Base-by-base conservation (phyloP, 208 protist genomes). In the Wallacemonas sp. region DNA sequence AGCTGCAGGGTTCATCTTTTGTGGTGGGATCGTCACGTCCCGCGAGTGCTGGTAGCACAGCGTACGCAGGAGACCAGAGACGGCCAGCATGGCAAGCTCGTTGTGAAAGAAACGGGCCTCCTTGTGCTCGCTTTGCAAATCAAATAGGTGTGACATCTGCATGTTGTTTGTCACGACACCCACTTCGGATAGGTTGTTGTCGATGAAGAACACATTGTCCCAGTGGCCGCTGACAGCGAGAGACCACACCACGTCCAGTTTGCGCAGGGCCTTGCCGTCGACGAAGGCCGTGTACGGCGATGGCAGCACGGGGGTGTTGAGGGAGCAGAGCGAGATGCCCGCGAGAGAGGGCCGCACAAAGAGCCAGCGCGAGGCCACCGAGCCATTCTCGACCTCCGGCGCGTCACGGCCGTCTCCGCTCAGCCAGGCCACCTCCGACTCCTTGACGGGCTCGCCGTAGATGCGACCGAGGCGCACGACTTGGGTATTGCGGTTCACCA, bases 201-300 rank as follows among this genome's bases (percentile, higher is more conserved):
- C 89, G 9, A 95, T 75, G 47, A 95, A 95, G 41, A 95, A 90
- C 2, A 95, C 86, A 29, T 68, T 73, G 58, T 95, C 89, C 86
- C 89, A 95, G 64, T 72, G 32, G 1, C 89, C 83, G 24, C 70
- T 89, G 43, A 71, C 70, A 34, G 89, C 86, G 11, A 95, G 72
- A 1, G 89, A 95, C 76, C 86, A 88, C 3, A 88, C 86, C n/a
- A 95, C 72, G 47, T 95, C 89, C 78, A 91, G 81, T 72, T 95
- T 95, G 14, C 65, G 66, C 48, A 92, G 90, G 6, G 83, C 54
- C 60, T 82, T 84, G 12, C 85, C 89, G 56, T 92, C 82, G 29
- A 95, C 73, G 41, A 85, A 92, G 26, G 89, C 89, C 0, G 86
- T 92, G 61, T 81, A 49, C 19, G 60, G 65, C 1, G 83, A 88